Evolutionary conservation across 805 yeast species (phyloP).

Genomic region (Candida koratica): DNA sequence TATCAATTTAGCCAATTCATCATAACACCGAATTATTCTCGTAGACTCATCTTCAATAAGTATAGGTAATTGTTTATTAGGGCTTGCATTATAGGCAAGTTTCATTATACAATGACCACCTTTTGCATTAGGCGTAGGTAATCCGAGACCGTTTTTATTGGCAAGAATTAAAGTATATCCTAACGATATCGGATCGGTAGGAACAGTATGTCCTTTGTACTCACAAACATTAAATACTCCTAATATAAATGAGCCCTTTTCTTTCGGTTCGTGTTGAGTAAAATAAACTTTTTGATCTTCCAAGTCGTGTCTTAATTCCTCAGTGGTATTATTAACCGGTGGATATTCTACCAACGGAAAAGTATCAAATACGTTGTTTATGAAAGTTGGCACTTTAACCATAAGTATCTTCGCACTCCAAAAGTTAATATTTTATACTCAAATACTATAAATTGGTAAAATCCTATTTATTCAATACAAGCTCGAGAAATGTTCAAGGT

Average conservation of each 20-base stretch:
- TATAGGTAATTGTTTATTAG: conserved; percentile 50
- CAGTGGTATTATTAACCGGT: conserved; percentile 23
- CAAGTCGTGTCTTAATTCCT: conserved; percentile 18
- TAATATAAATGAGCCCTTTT: conserved; percentile 38
- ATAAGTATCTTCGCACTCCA: too few relatives aligned
- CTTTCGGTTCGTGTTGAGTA: conserved; percentile 11
- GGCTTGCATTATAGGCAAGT: conserved; percentile 48
- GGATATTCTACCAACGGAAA: conserved; percentile 50
- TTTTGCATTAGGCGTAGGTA: conserved; percentile 31
- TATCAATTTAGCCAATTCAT: conserved; percentile 2
- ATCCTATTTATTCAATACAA: too few relatives aligned
- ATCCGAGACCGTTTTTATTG: conserved; percentile 36
- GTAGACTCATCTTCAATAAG: conserved; percentile 46
- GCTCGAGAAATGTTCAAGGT: too few relatives aligned
- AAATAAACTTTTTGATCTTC: conserved; percentile 17
- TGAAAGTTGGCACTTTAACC: conserved; percentile 33
- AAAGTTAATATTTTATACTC: too few relatives aligned
- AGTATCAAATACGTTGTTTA: conserved; percentile 43
- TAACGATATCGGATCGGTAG: conserved; percentile 60
- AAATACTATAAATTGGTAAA: too few relatives aligned
- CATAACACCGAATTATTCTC: conserved; percentile 27
- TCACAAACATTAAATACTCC: conserved; percentile 49
- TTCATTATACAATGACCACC: conserved; percentile 32
- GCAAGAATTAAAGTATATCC: conserved; percentile 45
- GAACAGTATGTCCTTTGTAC: conserved; percentile 29